Percentiles rank a stretch among this genome's conserved stretches.
phyloP scores from a whole-genome alignment of 129 eudicot genomes.

The Chrysanthemum seticuspe region DNA sequence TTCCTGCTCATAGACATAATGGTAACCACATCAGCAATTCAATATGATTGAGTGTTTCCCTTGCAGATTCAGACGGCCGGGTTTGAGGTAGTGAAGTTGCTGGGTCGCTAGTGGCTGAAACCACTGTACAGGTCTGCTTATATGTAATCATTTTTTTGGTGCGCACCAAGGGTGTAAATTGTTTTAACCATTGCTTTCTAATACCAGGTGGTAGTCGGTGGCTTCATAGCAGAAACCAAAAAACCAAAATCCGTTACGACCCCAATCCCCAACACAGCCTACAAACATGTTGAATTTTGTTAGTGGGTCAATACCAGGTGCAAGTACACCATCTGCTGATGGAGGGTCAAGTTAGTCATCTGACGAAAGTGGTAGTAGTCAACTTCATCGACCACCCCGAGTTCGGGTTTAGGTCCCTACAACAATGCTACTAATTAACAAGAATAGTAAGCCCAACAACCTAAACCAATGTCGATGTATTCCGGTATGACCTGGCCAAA shows the following conservation, averaged over 20 bases:
- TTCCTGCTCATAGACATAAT: conserved; percentile 51
- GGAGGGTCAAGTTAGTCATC: conserved; percentile 73
- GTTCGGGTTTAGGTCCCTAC: too few relatives aligned
- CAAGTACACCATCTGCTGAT: conserved; percentile 57
- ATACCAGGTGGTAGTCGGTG: conserved; percentile 77
- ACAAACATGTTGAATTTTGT: conserved; percentile 55
- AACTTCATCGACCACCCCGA: too few relatives aligned
- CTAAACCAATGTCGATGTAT: too few relatives aligned
- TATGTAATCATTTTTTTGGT: too few relatives aligned
- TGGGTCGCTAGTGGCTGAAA: conserved; percentile 67
- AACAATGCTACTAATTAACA: too few relatives aligned
- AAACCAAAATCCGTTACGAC: conserved; percentile 28
- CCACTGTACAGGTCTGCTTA: conserved; percentile 64
- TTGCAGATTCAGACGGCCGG: conserved; percentile 45
- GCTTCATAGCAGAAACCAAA: conserved; percentile 80
- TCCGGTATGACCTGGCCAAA: too few relatives aligned
- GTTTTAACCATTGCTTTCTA: background rate
- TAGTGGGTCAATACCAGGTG: conserved; percentile 38
- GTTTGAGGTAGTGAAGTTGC: conserved; percentile 75
- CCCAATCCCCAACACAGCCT: conserved; percentile 44
- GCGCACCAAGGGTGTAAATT: too few relatives aligned
- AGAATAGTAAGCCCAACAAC: too few relatives aligned
- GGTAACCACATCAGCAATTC: conserved; percentile 27
- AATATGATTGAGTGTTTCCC: conserved; percentile 57
- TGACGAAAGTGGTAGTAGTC: conserved; percentile 37